Base-by-base conservation (phyloP, 257 asterid genomes). In the Solanum lignicaule region DNA sequence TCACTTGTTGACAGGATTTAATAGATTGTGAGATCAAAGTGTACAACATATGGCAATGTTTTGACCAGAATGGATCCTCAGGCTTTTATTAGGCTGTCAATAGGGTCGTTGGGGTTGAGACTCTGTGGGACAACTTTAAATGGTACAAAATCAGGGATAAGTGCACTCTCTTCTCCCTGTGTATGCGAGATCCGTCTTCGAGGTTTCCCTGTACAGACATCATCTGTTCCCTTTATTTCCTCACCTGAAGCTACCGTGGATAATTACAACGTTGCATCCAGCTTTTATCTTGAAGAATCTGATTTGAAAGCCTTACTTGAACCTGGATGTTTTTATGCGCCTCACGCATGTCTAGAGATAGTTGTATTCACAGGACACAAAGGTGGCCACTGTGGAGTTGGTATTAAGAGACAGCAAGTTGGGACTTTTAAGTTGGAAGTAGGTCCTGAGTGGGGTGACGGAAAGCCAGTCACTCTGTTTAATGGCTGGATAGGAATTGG, bases 161-260 rank as follows among this genome's bases (percentile, higher is more conserved):
- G 88, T 38, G 90, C 93, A 36, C 69, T 94, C 79, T 88, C 98
- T 87, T 92, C 98, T 66, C 94, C 98, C 23, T 97, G 95, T 87
- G 89, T 89, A 25, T 95, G 99, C 87, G 98, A 97, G 93, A 94
- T 97, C 83, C 98, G 98, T 73, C 95, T 97, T 72, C 98, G 96
- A 46, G 99, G 99, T 90, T 97, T 97, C 90, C 99, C 99, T 73
- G 98, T 95, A 71, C 99, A 97, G 93, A 97, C 96, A 39, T 90
- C 96, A 46, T 73, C 93, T 27, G 83, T 95, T 86, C 99, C 98
- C 81, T 92, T 93, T 60, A 46, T 97, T 83, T 91, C 98, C 62
- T 94, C 98, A 39, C 95, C 98, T 31, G 98, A 95, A 88, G 90
- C 90, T 78, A 89, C 86, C 31, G 94, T 96, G 41, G 95, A 91